Evolutionary conservation across 2,329 filamentous ascomycete species (phyloP), one percentile per base, ranked within the genome.

Genomic region (Achaetomium macrosporum): DNA sequence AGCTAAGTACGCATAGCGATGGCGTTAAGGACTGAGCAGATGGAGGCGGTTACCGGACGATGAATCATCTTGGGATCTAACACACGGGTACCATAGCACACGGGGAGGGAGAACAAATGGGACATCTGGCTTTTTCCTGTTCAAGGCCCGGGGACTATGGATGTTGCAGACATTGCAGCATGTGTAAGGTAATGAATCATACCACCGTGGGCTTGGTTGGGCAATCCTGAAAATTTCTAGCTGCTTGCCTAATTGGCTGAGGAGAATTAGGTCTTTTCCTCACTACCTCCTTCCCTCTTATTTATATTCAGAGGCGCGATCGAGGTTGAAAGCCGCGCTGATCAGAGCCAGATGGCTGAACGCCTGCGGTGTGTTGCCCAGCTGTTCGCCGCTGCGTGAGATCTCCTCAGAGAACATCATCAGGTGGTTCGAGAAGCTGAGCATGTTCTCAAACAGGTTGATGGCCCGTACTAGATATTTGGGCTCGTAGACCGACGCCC

Each of bases 381-480:
- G 73, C 70, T 90, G 87, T 68, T 90, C 86, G 11, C 87, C 87
- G 47, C 79, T 83, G 49, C 84, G 75, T 5, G 85, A 79, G 61
- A 90, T 90, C 70, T 90, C 87, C 66, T 90, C 86, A 8, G 83
- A 88, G 66, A 90, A 90, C 79, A 90, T 90, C 61, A 78, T 79
- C 50, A 90, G 69, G 65, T 90, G 86, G 65, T 90, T 91, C 1
- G 83, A 82, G 69, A 89, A 90, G 58, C 78, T 78, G 20, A 90
- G 73, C 76, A 90, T 87, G 63, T 88, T 89, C 69, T 90, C 86
- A 61, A 90, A 90, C 40, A 89, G 73, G 59, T 79, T 85, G 59
- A 87, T 76, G 7, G 87, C 81, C 11, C 76, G 73, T 12, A 73
- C 66, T 17, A 84, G 71, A 59, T 87, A 87, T 57, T 79, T 83